Evolutionary conservation across 257 asterid species (phyloP).

Genomic region (Verbascum thapsus): DNA sequence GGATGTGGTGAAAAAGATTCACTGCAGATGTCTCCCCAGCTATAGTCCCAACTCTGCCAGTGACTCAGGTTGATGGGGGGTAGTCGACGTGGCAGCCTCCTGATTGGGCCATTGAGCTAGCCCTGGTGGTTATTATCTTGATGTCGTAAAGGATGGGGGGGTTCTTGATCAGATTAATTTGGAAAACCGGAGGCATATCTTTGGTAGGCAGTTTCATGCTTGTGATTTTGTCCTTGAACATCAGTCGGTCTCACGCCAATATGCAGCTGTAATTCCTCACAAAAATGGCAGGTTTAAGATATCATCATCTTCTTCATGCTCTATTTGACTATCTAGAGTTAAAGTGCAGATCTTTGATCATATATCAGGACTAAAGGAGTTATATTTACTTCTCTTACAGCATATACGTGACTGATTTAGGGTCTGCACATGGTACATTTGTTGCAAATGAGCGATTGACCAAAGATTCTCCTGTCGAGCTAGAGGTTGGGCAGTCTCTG

Average conservation of each 20-base stretch:
- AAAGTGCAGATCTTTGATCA: conserved; percentile 7
- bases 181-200: conserved; percentile 79
- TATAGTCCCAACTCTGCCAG: conserved; percentile 50
- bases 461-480: conserved; percentile 86
- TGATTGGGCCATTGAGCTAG: conserved; percentile 99
- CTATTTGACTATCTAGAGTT: conserved; percentile 4
- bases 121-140: conserved; percentile 81
- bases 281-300: conserved; percentile 80
- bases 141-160: conserved; percentile 92
- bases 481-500: conserved; percentile 89
- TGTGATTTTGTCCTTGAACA: conserved; percentile 98
- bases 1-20: conserved; percentile 39
- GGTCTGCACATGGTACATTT: conserved; percentile 98
- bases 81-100: conserved; percentile 98
- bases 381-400: conserved; percentile 50
- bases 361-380: conserved; percentile 22
- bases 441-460: conserved; percentile 91
- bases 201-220: conserved; percentile 88
- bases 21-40: conserved; percentile 41
- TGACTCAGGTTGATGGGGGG: conserved; percentile 81
- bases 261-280: conserved; percentile 92
- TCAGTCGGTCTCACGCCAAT: conserved; percentile 97
- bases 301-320: not conserved
- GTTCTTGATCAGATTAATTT: conserved; percentile 76
- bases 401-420: conserved; percentile 86